Evolutionary conservation across 2,329 filamentous ascomycete species (phyloP).

Genomic region (Hyphodiscus sp.): DNA sequence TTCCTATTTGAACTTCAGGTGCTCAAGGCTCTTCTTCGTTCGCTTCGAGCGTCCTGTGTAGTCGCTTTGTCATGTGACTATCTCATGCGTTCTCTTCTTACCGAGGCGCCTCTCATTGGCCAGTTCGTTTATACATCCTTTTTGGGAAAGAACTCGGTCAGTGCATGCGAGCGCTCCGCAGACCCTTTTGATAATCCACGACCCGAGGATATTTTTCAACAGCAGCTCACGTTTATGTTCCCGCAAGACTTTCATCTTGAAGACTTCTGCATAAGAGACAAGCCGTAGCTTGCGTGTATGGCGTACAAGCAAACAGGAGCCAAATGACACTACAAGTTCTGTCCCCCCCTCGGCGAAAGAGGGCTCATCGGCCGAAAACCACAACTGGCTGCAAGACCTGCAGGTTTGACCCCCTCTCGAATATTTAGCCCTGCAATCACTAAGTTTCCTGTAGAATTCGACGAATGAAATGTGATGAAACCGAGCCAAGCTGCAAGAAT

Average conservation of each 20-base stretch:
- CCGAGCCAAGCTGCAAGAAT: slow-evolving; percentile 5
- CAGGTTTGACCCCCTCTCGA: slow-evolving; percentile 4
- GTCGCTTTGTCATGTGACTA: background rate
- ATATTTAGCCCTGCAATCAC: background rate
- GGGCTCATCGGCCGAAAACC: slow-evolving; percentile 7
- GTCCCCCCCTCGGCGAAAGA: background rate
- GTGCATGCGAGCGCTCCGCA: background rate
- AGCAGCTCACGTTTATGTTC: no score
- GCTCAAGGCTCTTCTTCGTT: no score
- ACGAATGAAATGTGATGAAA: slow-evolving; percentile 12
- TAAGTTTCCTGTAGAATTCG: slow-evolving; percentile 3
- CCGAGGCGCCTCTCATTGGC: background rate
- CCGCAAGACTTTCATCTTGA: no score
- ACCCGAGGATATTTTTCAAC: background rate
- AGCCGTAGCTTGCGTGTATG: no score
- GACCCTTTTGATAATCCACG: background rate
- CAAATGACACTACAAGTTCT: background rate
- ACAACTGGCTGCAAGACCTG: slow-evolving; percentile 12
- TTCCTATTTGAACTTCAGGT: no score
- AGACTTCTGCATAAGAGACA: no score
- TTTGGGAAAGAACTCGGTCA: background rate
- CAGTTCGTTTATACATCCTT: background rate
- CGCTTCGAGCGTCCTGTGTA: no score
- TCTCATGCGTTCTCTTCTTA: background rate
- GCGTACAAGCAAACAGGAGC: background rate